A percentile compares a stretch with the other conserved stretches of the same genome.
These are phyloP conservation scores for Microdochium bolleyi DNA, from an alignment of 2,329 filamentous ascomycete genomes.

Conservation along the genomic window DNA sequence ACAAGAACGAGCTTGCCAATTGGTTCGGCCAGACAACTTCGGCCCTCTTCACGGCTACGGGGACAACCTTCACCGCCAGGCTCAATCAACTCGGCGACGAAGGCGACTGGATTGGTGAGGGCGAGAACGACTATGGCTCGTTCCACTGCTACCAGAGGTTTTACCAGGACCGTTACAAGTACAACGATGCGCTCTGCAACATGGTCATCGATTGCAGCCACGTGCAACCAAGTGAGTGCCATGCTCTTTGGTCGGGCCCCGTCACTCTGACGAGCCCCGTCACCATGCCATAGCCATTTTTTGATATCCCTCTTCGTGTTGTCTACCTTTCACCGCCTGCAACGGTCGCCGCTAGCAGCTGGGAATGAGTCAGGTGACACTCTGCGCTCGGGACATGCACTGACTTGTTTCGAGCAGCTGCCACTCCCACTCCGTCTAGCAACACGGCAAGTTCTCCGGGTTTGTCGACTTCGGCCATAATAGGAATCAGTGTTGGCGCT, in stretches of 20 bases:
- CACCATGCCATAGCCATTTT: too few relatives aligned
- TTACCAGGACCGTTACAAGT: slow-evolving; percentile 14
- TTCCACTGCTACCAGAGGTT: slow-evolving; percentile 22
- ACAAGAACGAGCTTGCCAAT: slow-evolving; percentile 11
- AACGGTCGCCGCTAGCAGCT: too few relatives aligned
- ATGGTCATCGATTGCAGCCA: slow-evolving; percentile 22
- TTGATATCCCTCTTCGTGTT: too few relatives aligned
- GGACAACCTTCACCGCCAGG: slow-evolving; percentile 16
- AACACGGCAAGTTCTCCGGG: background rate
- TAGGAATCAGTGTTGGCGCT: background rate
- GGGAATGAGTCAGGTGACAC: too few relatives aligned
- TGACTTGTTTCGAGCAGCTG: too few relatives aligned
- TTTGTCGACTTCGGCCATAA: background rate
- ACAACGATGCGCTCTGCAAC: slow-evolving; percentile 14
- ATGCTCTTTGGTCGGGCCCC: background rate
- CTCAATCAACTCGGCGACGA: slow-evolving; percentile 17
- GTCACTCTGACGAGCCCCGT: too few relatives aligned
- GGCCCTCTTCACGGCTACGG: slow-evolving; percentile 17
- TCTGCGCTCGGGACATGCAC: too few relatives aligned
- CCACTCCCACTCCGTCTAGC: background rate
- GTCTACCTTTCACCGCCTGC: too few relatives aligned
- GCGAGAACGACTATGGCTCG: slow-evolving; percentile 19
- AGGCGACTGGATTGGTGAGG: slow-evolving; percentile 19
- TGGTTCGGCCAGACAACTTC: slow-evolving; percentile 19
- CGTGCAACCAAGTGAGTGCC: slow-evolving; percentile 10